Base-by-base conservation (phyloP, 768 basidiomycete genomes). In the Rhizopogon sp. region DNA sequence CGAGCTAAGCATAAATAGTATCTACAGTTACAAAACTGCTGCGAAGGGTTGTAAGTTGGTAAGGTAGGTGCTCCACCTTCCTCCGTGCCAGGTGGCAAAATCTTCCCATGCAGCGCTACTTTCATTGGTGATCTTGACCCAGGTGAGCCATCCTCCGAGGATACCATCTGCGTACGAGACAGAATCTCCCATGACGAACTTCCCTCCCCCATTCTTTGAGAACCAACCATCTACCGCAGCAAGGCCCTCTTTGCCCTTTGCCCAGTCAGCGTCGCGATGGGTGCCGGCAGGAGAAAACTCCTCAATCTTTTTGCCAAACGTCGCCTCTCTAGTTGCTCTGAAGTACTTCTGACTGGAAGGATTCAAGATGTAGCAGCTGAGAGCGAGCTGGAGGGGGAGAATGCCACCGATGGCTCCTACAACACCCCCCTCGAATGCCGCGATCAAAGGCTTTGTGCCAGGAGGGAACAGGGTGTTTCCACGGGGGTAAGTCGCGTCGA, bases 401-500 rank as follows among this genome's bases (percentile, higher is more conserved):
- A 62, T n/a, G 42, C 43, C 53, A n/a, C 43, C 20, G 1, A 70
- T 5, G 16, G 55, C 62, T 7, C 28, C 33, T 3, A 55, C 5
- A 35, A 70, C 1, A 14, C 56, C 55, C 5, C 37, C 22, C 52
- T 70, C 68, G 59, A 78, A 78, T 1, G 74, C 74, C 1, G 64
- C 65, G 47, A 79, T 69, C 9, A 82, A 62, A 1, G 72, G 74
- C 28, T 65, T 62, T 0, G 70, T 72, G 16, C 73, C 75, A 3
- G 51, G 20, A 0, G 79, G 79, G 62, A 84, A 72, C 43, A 82
- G 62, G 10, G 53, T 56, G 6, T 69, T 70, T 2, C 71, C 70
- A 9, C 39, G 28, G 5, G 78, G 76, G 57, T 77, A 80, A 0
- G 64, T 63, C 14, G 59, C 65, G 33, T 81, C 79, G 39, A 79